Percentiles rank a stretch among this genome's conserved stretches.
These are phyloP conservation scores for Madurella mycetomatis DNA, from an alignment of 2,329 filamentous ascomycete genomes.

Conservation along the genomic window DNA sequence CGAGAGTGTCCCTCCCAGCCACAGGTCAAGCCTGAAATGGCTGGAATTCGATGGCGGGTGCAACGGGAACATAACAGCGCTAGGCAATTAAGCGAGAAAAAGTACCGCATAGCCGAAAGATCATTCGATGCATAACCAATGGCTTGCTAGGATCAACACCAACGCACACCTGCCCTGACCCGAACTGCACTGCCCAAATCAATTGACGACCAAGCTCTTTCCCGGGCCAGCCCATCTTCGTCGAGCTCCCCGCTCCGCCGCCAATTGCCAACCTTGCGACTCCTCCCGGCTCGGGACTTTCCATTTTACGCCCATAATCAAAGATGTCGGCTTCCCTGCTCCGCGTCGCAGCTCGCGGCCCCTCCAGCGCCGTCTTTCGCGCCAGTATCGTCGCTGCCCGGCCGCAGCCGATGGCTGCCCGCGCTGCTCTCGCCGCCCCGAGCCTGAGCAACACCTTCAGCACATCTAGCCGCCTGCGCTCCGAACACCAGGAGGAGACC, in stretches of 20 bases:
- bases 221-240: slow-evolving; percentile 19
- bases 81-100: slow-evolving; percentile 21
- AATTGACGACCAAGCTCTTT: slow-evolving; percentile 20
- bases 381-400: slow-evolving; percentile 56
- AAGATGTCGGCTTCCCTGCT: slow-evolving; percentile 57
- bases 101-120: slow-evolving; percentile 27
- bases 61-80: slow-evolving; percentile 4
- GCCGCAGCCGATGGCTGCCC: slow-evolving; percentile 51
- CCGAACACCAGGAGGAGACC: slow-evolving; percentile 83
- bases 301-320: slow-evolving; percentile 3
- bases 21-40: slow-evolving; percentile 1
- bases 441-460: slow-evolving; percentile 52
- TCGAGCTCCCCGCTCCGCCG: slow-evolving; percentile 18
- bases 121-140: slow-evolving; percentile 32
- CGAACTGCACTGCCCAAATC: slow-evolving; percentile 16
- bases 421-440: slow-evolving; percentile 48
- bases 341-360: slow-evolving; percentile 66
- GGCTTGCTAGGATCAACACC: slow-evolving; percentile 18
- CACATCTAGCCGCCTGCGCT: slow-evolving; percentile 54
- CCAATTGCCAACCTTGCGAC: slow-evolving; percentile 20
- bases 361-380: slow-evolving; percentile 59
- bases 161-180: slow-evolving; percentile 20
- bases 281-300: slow-evolving; percentile 12
- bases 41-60: not conserved
- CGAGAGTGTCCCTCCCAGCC: not conserved